Base-by-base conservation (phyloP, 2,329 filamentous ascomycete species). In the Penicillium sp. region DNA sequence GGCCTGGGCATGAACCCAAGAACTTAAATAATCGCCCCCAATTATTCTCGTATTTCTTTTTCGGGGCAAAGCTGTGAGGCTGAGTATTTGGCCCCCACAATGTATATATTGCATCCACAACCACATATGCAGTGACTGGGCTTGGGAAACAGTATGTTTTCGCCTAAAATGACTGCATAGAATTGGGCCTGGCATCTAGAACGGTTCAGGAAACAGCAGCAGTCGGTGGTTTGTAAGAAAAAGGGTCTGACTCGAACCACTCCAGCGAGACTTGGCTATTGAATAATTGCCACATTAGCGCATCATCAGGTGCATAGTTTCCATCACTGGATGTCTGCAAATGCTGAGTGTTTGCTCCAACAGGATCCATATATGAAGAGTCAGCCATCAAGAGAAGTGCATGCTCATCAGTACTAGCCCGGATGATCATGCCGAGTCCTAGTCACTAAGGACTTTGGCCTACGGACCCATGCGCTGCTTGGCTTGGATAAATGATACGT, bases 251-350 rank as follows among this genome's bases (percentile, higher is more conserved):
- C 39, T 62, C 60, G 32, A 58, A 61, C 56, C 59, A 62, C 14
- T 60, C 61, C 26, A 63, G 44, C 5, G 64, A 61, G n/a, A 64
- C 26, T 37, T 66, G 58, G 31, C 61, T 65, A 47, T 62, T 65
- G 18, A 64, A 65, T 2, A 64, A 42, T 37, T 65, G 60, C 61
- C 61, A 66, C 61, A 65, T 64, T 13, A 65, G 47, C 7, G 61
- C 54, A 39, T 65, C 61, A 13, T 58, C 53, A 16, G 58, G 50
- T 7, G 58, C 34, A 18, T 46, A 48, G 2, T 26, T 18, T 26
- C n/a, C 55, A 45, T 39, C 38, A 11, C 34, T 50, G 18, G 45
- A 22, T 16, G 34, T 32, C 20, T 55, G 55, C 16, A 37, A 22
- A 14, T 53, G 42, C 35, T 50, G 50, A 6, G 43, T 32, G 20